These are phyloP conservation scores for Magnolia sinica DNA, from an alignment of 164 flowering plant species.

Conservation along the genomic window DNA sequence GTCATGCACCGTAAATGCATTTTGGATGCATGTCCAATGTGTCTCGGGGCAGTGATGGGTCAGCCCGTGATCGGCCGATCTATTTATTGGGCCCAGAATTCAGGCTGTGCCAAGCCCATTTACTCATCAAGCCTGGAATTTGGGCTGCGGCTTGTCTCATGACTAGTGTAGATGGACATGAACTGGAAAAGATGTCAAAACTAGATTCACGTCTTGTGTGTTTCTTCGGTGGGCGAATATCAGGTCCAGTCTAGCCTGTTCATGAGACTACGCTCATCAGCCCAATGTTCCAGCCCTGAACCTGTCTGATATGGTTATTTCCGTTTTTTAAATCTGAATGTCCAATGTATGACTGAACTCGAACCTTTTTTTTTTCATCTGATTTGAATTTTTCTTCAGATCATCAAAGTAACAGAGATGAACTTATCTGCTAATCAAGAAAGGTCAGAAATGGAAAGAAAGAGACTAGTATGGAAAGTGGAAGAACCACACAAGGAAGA, in stretches of 20 bases:
- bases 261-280: too few species aligned
- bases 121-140: background rate
- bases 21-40: background rate
- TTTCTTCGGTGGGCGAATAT: too few species aligned
- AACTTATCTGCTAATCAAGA: constrained; percentile 86
- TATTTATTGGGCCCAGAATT: background rate
- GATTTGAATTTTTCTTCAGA: constrained; percentile 39
- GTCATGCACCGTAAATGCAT: background rate
- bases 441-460: constrained; percentile 76
- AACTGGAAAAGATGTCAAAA: too few species aligned
- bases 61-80: background rate
- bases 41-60: background rate
- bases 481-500: constrained; percentile 40
- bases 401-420: constrained; percentile 63
- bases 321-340: background rate
- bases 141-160: background rate
- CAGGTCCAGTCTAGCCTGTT: too few species aligned
- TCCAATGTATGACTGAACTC: background rate
- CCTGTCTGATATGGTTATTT: background rate
- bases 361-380: background rate
- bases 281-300: too few species aligned
- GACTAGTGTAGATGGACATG: background rate
- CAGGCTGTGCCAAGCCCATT: background rate
- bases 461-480: constrained; percentile 70
- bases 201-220: too few species aligned